Conservation (phyloP, 257 asterid genomes). For the Cordia subcordata region DNA sequence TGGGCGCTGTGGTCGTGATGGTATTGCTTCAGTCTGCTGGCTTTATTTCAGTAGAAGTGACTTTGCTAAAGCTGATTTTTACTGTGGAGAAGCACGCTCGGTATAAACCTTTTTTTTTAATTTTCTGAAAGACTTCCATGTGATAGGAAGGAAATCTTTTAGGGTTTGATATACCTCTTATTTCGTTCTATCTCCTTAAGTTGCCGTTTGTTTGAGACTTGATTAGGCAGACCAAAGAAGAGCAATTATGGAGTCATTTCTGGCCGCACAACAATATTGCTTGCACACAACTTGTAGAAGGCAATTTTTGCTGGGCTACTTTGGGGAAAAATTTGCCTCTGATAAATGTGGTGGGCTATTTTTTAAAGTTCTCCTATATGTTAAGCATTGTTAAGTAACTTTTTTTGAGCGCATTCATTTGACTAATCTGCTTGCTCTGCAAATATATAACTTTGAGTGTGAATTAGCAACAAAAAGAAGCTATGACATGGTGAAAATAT, state of each 20-base stretch:
- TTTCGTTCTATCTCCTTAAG: background rate
- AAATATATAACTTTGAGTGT: background rate
- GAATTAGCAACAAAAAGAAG: no score
- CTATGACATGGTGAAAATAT: no score
- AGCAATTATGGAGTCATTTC: conserved; percentile 73
- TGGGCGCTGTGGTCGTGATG: conserved; percentile 98
- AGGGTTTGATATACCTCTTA: conserved; percentile 2
- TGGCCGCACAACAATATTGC: conserved; percentile 78
- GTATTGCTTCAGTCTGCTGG: conserved; percentile 81
- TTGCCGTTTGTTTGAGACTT: conserved; percentile 12
- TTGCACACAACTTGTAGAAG: conserved; percentile 84
- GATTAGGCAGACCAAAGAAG: conserved; percentile 72
- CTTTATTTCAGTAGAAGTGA: conserved; percentile 81
- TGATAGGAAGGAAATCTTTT: conserved; percentile 1
- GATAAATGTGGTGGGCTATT: conserved; percentile 58
- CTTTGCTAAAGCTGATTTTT: conserved; percentile 75
- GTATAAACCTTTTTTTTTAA: conserved; percentile 35
- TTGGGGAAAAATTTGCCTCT: conserved; percentile 54
- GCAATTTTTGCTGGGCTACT: conserved; percentile 76
- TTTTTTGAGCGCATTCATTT: background rate
- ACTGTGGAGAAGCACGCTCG: conserved; percentile 71
- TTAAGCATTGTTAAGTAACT: background rate
- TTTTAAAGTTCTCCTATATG: conserved; percentile 3
- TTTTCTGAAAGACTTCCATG: conserved; percentile 12
- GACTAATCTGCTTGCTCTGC: background rate